Percentiles rank a stretch among this genome's conserved stretches.
Evolutionary conservation across 2,329 filamentous ascomycete species (phyloP).

Genomic region (Trichoderma sp.): DNA sequence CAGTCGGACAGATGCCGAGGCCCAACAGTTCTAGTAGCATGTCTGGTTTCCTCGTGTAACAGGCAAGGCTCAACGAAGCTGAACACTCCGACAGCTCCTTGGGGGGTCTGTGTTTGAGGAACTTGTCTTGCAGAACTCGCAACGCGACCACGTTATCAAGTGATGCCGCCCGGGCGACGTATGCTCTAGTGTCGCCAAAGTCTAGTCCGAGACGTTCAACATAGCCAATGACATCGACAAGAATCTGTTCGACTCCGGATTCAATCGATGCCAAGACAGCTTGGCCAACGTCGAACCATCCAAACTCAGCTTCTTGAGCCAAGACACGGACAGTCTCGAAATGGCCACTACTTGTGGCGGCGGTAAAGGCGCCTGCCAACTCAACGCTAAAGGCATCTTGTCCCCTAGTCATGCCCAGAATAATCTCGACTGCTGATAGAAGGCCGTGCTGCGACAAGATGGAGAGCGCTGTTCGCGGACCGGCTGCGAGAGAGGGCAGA

Average conservation of each 20-base stretch:
- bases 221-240: not conserved
- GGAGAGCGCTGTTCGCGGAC: not conserved
- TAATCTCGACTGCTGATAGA: not conserved
- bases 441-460: not conserved
- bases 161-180: not conserved
- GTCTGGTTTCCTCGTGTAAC: not conserved
- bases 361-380: not conserved
- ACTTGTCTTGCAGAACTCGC: not conserved
- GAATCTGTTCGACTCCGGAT: not conserved
- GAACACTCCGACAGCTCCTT: not conserved
- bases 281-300: not conserved
- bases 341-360: not conserved
- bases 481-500: not conserved
- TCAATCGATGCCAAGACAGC: not conserved
- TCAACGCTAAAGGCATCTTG: not conserved
- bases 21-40: not conserved
- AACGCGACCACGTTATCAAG: not conserved
- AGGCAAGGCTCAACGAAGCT: not conserved
- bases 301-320: not conserved
- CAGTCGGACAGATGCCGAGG: not conserved
- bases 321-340: not conserved
- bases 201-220: not conserved
- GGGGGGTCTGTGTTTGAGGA: not conserved
- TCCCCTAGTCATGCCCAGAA: not conserved
- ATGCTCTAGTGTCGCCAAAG: not conserved